phyloP scores from a whole-genome alignment of 345 rosid species.

The Hevea brasiliensis region DNA sequence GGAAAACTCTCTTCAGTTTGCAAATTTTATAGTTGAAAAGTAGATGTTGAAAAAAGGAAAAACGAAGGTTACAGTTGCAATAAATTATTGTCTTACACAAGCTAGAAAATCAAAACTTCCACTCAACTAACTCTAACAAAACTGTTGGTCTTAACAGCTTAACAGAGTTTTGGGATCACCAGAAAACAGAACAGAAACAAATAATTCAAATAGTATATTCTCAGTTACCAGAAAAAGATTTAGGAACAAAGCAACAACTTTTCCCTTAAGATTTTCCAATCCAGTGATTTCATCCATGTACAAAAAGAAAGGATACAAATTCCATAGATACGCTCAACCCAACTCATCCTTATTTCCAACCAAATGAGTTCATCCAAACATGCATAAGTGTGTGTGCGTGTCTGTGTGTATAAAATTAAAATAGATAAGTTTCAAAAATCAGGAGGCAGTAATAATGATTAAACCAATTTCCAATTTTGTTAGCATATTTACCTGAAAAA shows the following conservation, averaged over 20 bases:
- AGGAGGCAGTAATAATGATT: constrained; percentile 2
- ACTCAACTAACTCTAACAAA: not conserved
- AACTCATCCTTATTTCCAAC: constrained; percentile 4
- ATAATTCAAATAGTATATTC: not conserved
- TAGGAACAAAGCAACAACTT: not conserved
- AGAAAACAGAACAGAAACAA: not conserved
- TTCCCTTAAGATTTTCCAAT: not conserved
- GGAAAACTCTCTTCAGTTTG: not conserved
- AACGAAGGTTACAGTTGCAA: not conserved
- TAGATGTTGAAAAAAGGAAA: not conserved
- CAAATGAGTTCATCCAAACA: not conserved
- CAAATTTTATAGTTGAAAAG: not conserved
- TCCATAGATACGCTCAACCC: not conserved
- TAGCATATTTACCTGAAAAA: constrained; percentile 2
- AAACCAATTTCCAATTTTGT: constrained; percentile 15
- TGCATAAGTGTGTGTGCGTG: too few relatives aligned
- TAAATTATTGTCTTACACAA: not conserved
- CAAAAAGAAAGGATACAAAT: not conserved
- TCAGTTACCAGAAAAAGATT: constrained; percentile 1
- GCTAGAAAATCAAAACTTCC: not conserved
- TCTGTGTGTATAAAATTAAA: not conserved
- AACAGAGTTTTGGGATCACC: not conserved
- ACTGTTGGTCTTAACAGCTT: not conserved
- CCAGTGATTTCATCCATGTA: not conserved
- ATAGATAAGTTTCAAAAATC: constrained; percentile 18